Evolutionary conservation across 2,329 filamentous ascomycete genomes (phyloP).

Genomic region (Claviceps pazoutovae): DNA sequence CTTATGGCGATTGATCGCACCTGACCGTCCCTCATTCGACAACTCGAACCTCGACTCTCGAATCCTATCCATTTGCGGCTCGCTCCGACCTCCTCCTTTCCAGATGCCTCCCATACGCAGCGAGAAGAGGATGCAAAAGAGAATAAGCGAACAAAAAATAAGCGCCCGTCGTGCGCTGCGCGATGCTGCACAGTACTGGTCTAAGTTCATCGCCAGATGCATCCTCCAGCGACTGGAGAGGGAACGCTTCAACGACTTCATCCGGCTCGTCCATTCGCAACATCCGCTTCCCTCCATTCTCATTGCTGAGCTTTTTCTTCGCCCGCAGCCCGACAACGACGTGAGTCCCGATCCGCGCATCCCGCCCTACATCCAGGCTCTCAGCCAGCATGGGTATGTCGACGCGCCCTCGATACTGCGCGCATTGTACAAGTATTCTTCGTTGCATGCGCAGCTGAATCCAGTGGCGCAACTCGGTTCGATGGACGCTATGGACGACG

Average conservation of each 20-base stretch:
- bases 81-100: background rate
- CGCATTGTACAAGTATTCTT: constrained; percentile 43
- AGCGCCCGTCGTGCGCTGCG: constrained; percentile 13
- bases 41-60: background rate
- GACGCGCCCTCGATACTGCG: constrained; percentile 41
- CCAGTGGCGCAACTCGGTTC: constrained; percentile 2
- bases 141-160: constrained; percentile 7
- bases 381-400: constrained; percentile 37
- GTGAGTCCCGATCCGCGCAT: constrained; percentile 45
- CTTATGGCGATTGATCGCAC: constrained; percentile 3
- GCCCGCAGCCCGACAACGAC: constrained; percentile 33
- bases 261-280: constrained; percentile 33
- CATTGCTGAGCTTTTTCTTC: constrained; percentile 45
- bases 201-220: constrained; percentile 35
- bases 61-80: background rate
- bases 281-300: constrained; percentile 36
- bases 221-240: constrained; percentile 36
- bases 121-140: constrained; percentile 14
- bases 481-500: background rate
- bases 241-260: constrained; percentile 38
- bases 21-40: constrained; percentile 1
- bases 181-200: constrained; percentile 29
- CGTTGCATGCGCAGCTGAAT: constrained; percentile 24
- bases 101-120: background rate
- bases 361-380: constrained; percentile 42